These are phyloP conservation scores for Blastobotrys parvus DNA, from an alignment of 805 yeast genomes.

Conservation along the genomic window DNA sequence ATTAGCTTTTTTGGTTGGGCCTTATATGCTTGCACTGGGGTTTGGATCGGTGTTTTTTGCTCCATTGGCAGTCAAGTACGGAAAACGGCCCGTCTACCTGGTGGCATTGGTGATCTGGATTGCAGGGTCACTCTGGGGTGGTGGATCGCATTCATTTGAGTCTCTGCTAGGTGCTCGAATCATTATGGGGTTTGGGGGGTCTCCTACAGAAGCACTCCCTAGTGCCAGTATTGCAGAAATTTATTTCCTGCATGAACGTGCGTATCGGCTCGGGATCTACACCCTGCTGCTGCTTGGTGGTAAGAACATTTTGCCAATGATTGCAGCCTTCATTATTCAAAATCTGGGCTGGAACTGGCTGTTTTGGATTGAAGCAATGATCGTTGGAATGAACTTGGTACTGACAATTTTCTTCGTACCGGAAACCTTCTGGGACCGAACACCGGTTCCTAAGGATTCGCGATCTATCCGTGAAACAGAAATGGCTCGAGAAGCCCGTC, in stretches of 20 bases:
- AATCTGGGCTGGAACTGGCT: conserved; percentile 49
- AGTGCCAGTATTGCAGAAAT: conserved; percentile 55
- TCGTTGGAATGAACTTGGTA: conserved; percentile 39
- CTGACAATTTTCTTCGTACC: conserved; percentile 49
- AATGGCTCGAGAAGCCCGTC: conserved; percentile 36
- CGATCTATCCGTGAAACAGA: conserved; percentile 41
- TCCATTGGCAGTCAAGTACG: conserved; percentile 49
- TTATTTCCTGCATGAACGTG: conserved; percentile 52
- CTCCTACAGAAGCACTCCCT: conserved; percentile 55
- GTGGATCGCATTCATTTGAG: conserved; percentile 39
- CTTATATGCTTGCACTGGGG: conserved; percentile 49
- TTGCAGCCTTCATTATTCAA: conserved; percentile 45
- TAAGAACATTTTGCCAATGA: conserved; percentile 49
- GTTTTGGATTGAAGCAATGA: conserved; percentile 49
- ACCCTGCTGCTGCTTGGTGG: conserved; percentile 54
- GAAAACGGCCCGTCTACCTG: conserved; percentile 49
- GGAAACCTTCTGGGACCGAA: conserved; percentile 56
- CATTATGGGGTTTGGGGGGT: conserved; percentile 50
- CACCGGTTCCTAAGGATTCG: conserved; percentile 42
- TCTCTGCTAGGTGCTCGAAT: conserved; percentile 51
- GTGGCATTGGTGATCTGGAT: conserved; percentile 41
- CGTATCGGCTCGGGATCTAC: conserved; percentile 50
- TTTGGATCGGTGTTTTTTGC: conserved; percentile 50
- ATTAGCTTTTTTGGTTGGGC: conserved; percentile 49
- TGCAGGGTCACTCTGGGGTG: conserved; percentile 49